Conservation (phyloP, 2,329 filamentous ascomycete species). For the Talaromyces sp. region DNA sequence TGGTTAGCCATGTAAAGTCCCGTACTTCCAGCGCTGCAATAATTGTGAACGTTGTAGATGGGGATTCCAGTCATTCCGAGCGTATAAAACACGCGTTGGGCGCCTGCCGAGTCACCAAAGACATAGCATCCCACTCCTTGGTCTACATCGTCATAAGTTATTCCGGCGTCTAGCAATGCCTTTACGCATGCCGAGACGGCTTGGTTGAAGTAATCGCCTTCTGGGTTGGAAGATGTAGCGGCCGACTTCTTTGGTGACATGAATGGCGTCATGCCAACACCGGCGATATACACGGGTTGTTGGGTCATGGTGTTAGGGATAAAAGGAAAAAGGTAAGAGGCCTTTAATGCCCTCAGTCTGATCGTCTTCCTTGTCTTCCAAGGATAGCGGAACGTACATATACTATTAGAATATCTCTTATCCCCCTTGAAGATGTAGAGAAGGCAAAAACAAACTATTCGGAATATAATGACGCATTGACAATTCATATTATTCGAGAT, state of each 20-base stretch:
- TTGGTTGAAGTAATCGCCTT: conserved; percentile 90
- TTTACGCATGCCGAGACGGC: conserved; percentile 90
- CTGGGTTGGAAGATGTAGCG: conserved; percentile 29
- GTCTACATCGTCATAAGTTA: conserved; percentile 95
- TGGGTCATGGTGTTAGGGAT: too few species aligned
- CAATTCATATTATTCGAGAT: too few species aligned
- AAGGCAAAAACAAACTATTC: too few species aligned
- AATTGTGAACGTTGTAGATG: conserved; percentile 98
- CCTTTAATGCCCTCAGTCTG: too few species aligned
- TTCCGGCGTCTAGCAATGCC: conserved; percentile 69
- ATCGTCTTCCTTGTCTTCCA: too few species aligned
- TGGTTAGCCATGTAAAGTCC: conserved; percentile 80
- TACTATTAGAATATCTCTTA: too few species aligned
- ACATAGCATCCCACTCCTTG: conserved; percentile 96
- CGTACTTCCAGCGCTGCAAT: conserved; percentile 93
- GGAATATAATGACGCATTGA: too few species aligned
- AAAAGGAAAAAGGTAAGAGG: too few species aligned
- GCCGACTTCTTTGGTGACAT: conserved; percentile 76
- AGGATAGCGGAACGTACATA: too few species aligned
- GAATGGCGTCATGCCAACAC: conserved; percentile 99
- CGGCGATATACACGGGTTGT: conserved; percentile 73
- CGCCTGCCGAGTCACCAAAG: conserved; percentile 91
- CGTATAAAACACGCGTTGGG: conserved; percentile 96
- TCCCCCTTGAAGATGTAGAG: too few species aligned
- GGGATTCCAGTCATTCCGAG: conserved; percentile 97